Percentiles rank a stretch among this genome's conserved stretches.
Conservation (phyloP, 257 asterid species). For the Plantago major region DNA sequence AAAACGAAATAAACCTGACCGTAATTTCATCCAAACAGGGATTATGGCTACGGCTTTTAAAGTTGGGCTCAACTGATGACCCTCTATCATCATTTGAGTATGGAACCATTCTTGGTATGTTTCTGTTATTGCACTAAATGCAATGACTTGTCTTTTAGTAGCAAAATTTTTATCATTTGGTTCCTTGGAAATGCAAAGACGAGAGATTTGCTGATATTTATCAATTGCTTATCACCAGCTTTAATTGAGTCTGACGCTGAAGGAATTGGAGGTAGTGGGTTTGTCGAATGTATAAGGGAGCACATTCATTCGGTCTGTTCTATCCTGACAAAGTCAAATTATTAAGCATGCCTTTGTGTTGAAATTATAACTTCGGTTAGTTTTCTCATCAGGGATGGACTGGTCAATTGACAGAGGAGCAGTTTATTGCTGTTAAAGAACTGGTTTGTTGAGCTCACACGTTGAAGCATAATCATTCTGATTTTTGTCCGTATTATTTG, state of each 20-base stretch:
- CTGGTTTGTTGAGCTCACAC: conserved; percentile 47
- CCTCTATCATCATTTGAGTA: conserved; percentile 96
- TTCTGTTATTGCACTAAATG: conserved; percentile 16
- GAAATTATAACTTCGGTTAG: conserved; percentile 21
- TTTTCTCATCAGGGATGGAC: conserved; percentile 51
- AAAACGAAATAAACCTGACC: conserved; percentile 8
- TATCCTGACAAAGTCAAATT: conserved; percentile 18
- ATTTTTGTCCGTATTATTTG: conserved; percentile 1
- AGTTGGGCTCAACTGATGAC: conserved; percentile 90
- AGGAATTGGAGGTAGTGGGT: conserved; percentile 98
- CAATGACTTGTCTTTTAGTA: conserved; percentile 8
- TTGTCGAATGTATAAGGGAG: conserved; percentile 92
- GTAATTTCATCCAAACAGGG: conserved; percentile 48
- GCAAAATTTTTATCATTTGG: conserved; percentile 13
- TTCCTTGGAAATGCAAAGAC: conserved; percentile 22
- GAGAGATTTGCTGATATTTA: conserved; percentile 22
- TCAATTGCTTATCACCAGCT: conserved; percentile 43
- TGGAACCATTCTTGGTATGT: conserved; percentile 91
- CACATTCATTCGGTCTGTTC: conserved; percentile 81
- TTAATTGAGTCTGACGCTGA: conserved; percentile 94
- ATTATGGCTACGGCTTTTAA: conserved; percentile 86
- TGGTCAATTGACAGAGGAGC: conserved; percentile 80
- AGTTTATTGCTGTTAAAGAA: conserved; percentile 91
- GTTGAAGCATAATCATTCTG: conserved; percentile 10
- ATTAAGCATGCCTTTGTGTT: conserved; percentile 6